Conservation (phyloP, 2,329 filamentous ascomycete species). For the Blastomyces gilchristii region DNA sequence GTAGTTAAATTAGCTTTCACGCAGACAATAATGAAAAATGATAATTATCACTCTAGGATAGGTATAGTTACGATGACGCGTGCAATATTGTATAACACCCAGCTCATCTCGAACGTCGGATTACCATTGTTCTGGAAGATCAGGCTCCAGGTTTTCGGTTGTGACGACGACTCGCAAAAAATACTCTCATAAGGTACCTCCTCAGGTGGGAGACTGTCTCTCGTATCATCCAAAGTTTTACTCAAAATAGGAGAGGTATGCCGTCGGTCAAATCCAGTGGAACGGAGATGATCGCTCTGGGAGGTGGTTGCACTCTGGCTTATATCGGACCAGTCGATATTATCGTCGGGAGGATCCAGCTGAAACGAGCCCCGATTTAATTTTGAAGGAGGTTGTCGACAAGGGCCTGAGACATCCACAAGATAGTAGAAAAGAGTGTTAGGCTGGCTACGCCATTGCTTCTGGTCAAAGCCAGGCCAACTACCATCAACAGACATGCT, state of each 20-base stretch:
- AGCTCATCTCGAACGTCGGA: constrained; percentile 61
- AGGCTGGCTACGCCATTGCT: constrained; percentile 15
- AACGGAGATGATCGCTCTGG: constrained; percentile 32
- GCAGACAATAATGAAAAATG: neutral
- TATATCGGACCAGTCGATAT: constrained; percentile 6
- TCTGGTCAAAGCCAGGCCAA: constrained; percentile 23
- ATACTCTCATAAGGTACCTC: constrained; percentile 22
- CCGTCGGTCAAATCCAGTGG: constrained; percentile 32
- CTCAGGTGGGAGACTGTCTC: constrained; percentile 16
- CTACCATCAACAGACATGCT: constrained; percentile 37
- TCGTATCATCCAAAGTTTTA: constrained; percentile 1
- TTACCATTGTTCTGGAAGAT: constrained; percentile 60
- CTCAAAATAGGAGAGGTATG: constrained; percentile 49
- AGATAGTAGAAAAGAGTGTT: constrained; percentile 12
- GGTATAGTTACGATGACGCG: constrained; percentile 53
- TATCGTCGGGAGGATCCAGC: constrained; percentile 14
- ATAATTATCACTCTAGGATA: constrained; percentile 1
- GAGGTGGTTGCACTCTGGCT: neutral
- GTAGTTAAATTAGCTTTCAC: constrained; percentile 13
- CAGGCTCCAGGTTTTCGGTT: constrained; percentile 61
- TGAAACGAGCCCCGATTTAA: neutral
- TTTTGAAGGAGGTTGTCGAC: no score
- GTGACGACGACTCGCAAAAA: constrained; percentile 26
- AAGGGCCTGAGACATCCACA: constrained; percentile 8
- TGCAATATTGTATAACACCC: constrained; percentile 50